Conservation (phyloP, 257 asterid species). For the Solanum rostratum region DNA sequence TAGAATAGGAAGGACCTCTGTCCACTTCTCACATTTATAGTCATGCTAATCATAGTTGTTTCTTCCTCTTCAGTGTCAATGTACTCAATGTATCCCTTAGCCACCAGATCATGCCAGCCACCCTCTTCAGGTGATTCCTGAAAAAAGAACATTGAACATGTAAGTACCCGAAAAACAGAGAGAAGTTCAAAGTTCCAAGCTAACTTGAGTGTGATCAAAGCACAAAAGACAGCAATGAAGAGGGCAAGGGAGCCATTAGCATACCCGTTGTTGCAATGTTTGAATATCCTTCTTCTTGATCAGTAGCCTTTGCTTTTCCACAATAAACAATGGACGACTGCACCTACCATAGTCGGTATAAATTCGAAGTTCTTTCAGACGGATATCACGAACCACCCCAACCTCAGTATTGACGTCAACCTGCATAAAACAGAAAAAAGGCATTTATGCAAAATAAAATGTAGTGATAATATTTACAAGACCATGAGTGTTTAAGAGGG, state of each 20-base stretch:
- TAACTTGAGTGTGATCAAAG: background rate
- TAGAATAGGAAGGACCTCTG: background rate
- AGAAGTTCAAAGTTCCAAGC: background rate
- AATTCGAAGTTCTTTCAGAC: slow-evolving; percentile 82
- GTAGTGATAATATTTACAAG: background rate
- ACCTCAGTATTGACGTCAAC: slow-evolving; percentile 98
- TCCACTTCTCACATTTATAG: slow-evolving; percentile 55
- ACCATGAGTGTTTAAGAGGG: background rate
- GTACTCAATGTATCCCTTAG: slow-evolving; percentile 84
- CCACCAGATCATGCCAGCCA: slow-evolving; percentile 87
- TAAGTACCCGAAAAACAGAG: background rate
- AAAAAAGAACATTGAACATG: background rate
- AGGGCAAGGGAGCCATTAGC: background rate
- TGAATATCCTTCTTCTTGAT: slow-evolving; percentile 75
- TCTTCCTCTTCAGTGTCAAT: slow-evolving; percentile 97
- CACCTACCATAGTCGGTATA: slow-evolving; percentile 98
- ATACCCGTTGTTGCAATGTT: slow-evolving; percentile 84
- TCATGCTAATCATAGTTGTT: slow-evolving; percentile 98
- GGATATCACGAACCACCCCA: slow-evolving; percentile 93
- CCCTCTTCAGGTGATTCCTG: slow-evolving; percentile 93
- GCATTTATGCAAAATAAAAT: background rate
- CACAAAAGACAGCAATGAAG: background rate
- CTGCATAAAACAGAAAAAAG: slow-evolving; percentile 25
- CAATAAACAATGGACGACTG: slow-evolving; percentile 97
- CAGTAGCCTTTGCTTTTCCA: slow-evolving; percentile 84